Evolutionary conservation across 2,329 filamentous ascomycete genomes (phyloP), one percentile per base, ranked within the genome.

Genomic region (Rhynchosporium graminicola): DNA sequence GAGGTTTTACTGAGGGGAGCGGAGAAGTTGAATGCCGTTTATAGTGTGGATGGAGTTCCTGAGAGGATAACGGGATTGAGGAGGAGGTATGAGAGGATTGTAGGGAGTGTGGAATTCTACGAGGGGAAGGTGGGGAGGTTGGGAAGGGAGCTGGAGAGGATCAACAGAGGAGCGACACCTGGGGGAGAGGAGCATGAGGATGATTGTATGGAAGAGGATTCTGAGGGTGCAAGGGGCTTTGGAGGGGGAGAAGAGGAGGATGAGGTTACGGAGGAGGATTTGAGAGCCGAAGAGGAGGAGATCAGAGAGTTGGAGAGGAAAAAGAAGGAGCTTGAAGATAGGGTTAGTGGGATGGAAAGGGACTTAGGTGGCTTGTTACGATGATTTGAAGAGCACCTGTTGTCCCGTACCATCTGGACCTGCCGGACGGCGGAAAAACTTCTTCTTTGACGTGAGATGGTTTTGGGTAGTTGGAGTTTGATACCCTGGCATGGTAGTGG

Each of bases 11-110:
- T 99, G 28, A 82, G 85, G 59, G 93, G 94, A 0, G 94, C 93
- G 0, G 92, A 97, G 80, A 97, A 92, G 80, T 83, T 98, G 36
- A 93, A 92, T 69, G 84, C 84, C 50, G 93, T 97, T 33, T 98
- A 97, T 73, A 89, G 91, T 40, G 83, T 96, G 33, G 84, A 89
- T 0, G 93, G 92, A 4, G 91, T 91, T 4, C 76, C 83, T 15
- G 91, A 96, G 71, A 84, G 87, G 65, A 96, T 98, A 68, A 80
- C 86, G 0, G 80, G 82, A 46, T 81, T 97, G 72, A 83, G 92
- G 64, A 83, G 84, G 59, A 87, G 91, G 70, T 85, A 94, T 75
- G 81, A 84, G 45, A 83, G 91, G 70, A 83, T 95, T 63, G 82
- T 82, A 38, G 86, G 86, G 54, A 97, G 92, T 28, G 80, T 95